Conservation (phyloP, 1,284 basidiomycete species). For the Porodaedalea pini region DNA sequence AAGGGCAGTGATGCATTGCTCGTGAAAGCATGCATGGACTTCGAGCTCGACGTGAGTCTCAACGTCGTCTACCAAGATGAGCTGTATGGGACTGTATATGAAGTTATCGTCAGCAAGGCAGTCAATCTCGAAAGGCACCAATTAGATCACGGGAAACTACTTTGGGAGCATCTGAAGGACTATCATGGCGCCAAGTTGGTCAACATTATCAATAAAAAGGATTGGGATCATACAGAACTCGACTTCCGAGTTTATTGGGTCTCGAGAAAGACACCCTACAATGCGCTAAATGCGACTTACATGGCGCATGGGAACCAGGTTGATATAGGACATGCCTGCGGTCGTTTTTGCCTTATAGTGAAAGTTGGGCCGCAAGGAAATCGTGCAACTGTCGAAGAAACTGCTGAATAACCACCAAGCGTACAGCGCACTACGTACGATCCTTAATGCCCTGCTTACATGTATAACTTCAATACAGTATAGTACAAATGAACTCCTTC, state of each 20-base stretch:
- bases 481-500: too few relatives aligned
- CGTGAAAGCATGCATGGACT: conserved; percentile 10
- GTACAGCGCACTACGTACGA: too few relatives aligned
- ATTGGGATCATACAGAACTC: too few relatives aligned
- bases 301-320: neutral
- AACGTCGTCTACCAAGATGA: neutral
- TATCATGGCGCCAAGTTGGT: too few relatives aligned
- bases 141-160: too few relatives aligned
- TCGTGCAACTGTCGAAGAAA: too few relatives aligned
- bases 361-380: neutral
- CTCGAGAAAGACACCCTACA: neutral
- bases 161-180: too few relatives aligned
- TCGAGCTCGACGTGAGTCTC: conserved; percentile 10
- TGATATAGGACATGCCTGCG: neutral
- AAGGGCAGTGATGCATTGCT: conserved; percentile 29
- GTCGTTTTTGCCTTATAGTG: neutral
- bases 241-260: neutral
- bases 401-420: too few relatives aligned
- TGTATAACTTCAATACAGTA: too few relatives aligned
- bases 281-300: neutral
- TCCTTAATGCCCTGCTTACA: too few relatives aligned
- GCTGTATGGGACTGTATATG: neutral
- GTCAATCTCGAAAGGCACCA: too few relatives aligned
- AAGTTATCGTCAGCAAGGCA: neutral
- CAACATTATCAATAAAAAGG: too few relatives aligned